Evolutionary conservation across 2,329 filamentous ascomycete genomes (phyloP).

Genomic region (Sarocladiaceae sp.): DNA sequence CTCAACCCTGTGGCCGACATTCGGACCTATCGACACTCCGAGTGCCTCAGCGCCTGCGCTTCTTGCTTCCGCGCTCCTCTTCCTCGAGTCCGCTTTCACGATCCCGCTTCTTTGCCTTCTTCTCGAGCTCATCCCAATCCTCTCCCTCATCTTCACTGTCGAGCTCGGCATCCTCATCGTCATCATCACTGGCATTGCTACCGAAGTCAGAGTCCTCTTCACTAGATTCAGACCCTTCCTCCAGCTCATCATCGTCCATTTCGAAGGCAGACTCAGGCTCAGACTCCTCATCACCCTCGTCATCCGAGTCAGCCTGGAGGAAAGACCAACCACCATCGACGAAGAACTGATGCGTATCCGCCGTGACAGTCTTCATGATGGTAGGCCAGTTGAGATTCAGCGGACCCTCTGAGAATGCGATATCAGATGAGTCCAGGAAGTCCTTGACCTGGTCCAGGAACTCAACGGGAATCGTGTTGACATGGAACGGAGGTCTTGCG

Average conservation of each 20-base stretch:
- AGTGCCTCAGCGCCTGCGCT: conserved; percentile 7
- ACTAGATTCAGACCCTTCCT: conserved; percentile 67
- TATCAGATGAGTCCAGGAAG: conserved; percentile 93
- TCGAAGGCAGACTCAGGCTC: conserved; percentile 92
- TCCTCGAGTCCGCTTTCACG: conserved; percentile 40
- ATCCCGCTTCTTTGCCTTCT: conserved; percentile 83
- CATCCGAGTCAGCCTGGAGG: conserved; percentile 79
- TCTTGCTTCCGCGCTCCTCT: conserved; percentile 7
- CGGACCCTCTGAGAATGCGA: conserved; percentile 88
- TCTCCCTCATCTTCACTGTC: conserved; percentile 70
- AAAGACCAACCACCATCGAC: conserved; percentile 93
- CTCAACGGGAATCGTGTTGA: conserved; percentile 98
- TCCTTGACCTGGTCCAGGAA: conserved; percentile 93
- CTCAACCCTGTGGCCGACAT: no score
- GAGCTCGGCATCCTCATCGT: conserved; percentile 57
- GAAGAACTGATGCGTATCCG: conserved; percentile 93
- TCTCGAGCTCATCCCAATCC: conserved; percentile 92
- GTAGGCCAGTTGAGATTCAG: conserved; percentile 98
- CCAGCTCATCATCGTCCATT: conserved; percentile 78
- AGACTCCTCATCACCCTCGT: conserved; percentile 72
- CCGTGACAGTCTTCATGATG: conserved; percentile 98
- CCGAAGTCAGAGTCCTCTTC: conserved; percentile 87
- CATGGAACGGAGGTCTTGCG: conserved; percentile 78
- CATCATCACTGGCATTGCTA: conserved; percentile 78
- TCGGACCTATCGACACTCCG: no score